phyloP scores from a whole-genome alignment of 2,329 filamentous ascomycete genomes.

The Fusarium sp. region DNA sequence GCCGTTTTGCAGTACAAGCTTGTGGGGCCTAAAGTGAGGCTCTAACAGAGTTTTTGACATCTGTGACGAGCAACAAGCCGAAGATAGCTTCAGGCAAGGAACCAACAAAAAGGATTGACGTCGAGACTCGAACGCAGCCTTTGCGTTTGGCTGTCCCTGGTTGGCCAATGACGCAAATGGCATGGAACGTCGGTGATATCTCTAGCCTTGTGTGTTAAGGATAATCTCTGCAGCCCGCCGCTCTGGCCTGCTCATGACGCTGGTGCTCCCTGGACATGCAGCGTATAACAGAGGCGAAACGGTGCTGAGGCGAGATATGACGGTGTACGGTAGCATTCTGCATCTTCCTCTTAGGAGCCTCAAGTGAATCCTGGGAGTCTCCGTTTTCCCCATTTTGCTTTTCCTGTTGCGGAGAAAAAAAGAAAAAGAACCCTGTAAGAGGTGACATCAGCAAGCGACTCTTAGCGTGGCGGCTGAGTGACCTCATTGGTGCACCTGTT shows the following conservation, averaged over 20 bases:
- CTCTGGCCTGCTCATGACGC: slow-evolving; percentile 22
- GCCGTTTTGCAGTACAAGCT: background rate
- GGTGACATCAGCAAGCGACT: slow-evolving; percentile 39
- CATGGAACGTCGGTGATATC: slow-evolving; percentile 7
- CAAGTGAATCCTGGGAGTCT: too few relatives aligned
- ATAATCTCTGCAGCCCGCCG: slow-evolving; percentile 8
- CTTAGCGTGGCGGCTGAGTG: slow-evolving; percentile 31
- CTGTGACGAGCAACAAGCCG: slow-evolving; percentile 2
- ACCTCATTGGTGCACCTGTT: slow-evolving; percentile 37
- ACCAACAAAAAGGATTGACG: background rate
- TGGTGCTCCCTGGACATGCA: slow-evolving; percentile 5
- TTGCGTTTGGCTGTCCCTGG: background rate
- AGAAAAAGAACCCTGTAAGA: background rate
- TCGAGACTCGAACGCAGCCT: slow-evolving; percentile 1
- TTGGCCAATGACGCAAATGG: slow-evolving; percentile 35
- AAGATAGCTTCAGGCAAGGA: background rate
- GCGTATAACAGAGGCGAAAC: slow-evolving; percentile 11
- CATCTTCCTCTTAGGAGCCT: background rate
- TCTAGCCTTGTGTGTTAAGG: slow-evolving; percentile 28
- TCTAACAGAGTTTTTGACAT: slow-evolving; percentile 13
- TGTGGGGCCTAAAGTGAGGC: slow-evolving; percentile 24
- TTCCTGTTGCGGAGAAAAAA: background rate
- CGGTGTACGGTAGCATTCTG: slow-evolving; percentile 25
- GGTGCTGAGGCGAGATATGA: slow-evolving; percentile 32
- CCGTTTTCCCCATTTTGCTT: slow-evolving; percentile 3